Evolutionary conservation across 2,329 filamentous ascomycete species (phyloP), one percentile per base, ranked within the genome.

Genomic region (Aspergillus uvarum): DNA sequence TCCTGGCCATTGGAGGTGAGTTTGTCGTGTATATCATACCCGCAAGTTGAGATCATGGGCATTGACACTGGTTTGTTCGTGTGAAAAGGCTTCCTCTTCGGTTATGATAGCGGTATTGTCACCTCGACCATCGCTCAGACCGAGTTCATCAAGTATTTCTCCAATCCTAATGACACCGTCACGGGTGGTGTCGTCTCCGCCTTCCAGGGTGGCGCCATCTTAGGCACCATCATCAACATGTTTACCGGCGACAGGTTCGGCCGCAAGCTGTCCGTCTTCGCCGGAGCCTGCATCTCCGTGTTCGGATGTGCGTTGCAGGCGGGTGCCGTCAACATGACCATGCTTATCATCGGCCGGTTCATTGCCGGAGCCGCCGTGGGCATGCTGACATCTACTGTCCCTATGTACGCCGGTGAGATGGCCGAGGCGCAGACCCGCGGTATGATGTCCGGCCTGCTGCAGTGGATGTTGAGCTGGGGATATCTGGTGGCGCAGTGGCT

Each of bases 401-500:
- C 72, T 1, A 68, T 74, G 67, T 74, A 73, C 53, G 65, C 67
- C 4, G 65, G 66, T 48, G 74, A 77, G 62, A 69, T 77, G 26
- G 70, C 72, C 4, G 68, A 71, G 58, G 65, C 74, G 0, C 67
- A 67, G 12, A 67, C 68, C 48, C 70, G 75, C 48, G 75, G 70
- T 24, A 64, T 69, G 51, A 65, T 70, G 50, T 70, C 68, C 1
- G 71, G 72, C 12, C 52, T 73, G 22, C 54, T 73, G 49, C 67
- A 73, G 51, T 76, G 72, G 72, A 73, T 75, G 67, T 58, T 77
- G 47, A 70, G 65, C n/a, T 76, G 73, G 70, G 75, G 75, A 3
- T 76, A 73, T 64, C 63, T 76, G 4, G 65, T 74, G 14, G 75
- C 75, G 3, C 72, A 77, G 53, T 78, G 75, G 76, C 52, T 77